phyloP scores from a whole-genome alignment of 495 filamentous ascomycete genomes.

The Trichoderma virens region DNA sequence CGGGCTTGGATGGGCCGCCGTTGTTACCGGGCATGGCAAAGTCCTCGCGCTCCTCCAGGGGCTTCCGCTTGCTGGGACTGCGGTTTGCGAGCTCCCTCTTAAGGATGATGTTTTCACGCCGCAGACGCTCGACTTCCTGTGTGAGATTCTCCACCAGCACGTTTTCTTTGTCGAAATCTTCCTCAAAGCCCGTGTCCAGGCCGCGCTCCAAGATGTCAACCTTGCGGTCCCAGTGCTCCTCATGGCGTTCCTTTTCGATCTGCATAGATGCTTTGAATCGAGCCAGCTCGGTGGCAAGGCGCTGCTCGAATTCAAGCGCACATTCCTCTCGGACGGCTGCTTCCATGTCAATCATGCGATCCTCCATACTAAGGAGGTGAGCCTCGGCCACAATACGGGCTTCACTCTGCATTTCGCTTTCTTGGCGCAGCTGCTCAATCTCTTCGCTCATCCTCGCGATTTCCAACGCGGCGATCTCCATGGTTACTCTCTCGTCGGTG shows the following conservation, averaged over 20 bases:
- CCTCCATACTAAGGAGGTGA: conserved; percentile 52
- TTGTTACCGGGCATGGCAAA: conserved; percentile 13
- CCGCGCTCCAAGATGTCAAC: conserved; percentile 73
- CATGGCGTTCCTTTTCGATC: conserved; percentile 61
- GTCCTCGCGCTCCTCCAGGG: conserved; percentile 35
- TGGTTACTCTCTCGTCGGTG: conserved; percentile 56
- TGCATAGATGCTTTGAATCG: conserved; percentile 70
- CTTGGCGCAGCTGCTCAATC: conserved; percentile 61
- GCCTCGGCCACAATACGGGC: conserved; percentile 53
- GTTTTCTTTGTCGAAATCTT: conserved; percentile 36
- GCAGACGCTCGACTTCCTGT: conserved; percentile 52
- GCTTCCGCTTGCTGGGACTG: conserved; percentile 35
- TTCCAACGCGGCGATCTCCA: conserved; percentile 66
- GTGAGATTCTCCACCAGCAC: conserved; percentile 49
- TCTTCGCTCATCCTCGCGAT: conserved; percentile 68
- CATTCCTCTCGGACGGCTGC: conserved; percentile 86
- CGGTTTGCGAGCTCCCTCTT: conserved; percentile 38
- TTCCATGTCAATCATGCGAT: conserved; percentile 64
- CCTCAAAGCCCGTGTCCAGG: conserved; percentile 37
- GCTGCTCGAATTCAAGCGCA: conserved; percentile 74
- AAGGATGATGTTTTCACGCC: conserved; percentile 42
- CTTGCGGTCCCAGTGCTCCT: conserved; percentile 85
- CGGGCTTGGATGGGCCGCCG: conserved; percentile 6
- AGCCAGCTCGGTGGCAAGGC: conserved; percentile 61
- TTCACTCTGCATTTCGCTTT: conserved; percentile 48